Percentiles rank a stretch among this genome's conserved stretches.
Evolutionary conservation across 805 yeast species (phyloP).

Genomic region (Torulaspora gathmanii): DNA sequence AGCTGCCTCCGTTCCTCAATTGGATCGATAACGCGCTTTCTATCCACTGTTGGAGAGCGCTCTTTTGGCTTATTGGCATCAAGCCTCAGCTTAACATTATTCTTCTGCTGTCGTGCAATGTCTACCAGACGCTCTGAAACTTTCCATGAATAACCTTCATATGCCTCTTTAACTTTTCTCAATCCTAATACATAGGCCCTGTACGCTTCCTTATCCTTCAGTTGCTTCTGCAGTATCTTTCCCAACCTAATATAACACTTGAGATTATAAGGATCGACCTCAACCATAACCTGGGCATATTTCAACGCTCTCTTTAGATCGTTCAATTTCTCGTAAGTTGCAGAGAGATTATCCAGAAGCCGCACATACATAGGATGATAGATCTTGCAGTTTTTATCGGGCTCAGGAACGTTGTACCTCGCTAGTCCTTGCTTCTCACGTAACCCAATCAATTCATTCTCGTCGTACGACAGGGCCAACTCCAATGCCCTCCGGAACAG

Average conservation of each 20-base stretch:
- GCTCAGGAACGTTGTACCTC: constrained; percentile 3
- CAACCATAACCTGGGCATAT: constrained; percentile 22
- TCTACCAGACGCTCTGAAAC: constrained; percentile 15
- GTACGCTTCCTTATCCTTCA: constrained; percentile 23
- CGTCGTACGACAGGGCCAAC: constrained; percentile 24
- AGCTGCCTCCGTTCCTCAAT: constrained; percentile 15
- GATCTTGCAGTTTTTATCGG: constrained; percentile 8
- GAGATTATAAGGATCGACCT: constrained; percentile 26
- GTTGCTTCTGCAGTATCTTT: constrained; percentile 23
- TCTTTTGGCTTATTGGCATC: not conserved
- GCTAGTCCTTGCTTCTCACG: constrained; percentile 14
- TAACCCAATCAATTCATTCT: constrained; percentile 15
- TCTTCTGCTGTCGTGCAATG: constrained; percentile 18
- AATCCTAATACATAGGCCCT: constrained; percentile 21
- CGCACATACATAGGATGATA: constrained; percentile 30
- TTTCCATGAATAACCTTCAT: constrained; percentile 10
- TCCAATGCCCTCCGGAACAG: constrained; percentile 29
- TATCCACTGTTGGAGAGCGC: not conserved
- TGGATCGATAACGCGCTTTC: constrained; percentile 24
- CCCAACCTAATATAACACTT: constrained; percentile 30
- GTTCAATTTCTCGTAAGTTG: constrained; percentile 29
- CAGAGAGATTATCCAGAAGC: constrained; percentile 28
- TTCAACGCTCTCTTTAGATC: constrained; percentile 23
- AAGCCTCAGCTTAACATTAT: constrained; percentile 12
- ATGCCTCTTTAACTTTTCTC: constrained; percentile 11